phyloP scores from a whole-genome alignment of 2,329 filamentous ascomycete species.

The Venturia asperata region DNA sequence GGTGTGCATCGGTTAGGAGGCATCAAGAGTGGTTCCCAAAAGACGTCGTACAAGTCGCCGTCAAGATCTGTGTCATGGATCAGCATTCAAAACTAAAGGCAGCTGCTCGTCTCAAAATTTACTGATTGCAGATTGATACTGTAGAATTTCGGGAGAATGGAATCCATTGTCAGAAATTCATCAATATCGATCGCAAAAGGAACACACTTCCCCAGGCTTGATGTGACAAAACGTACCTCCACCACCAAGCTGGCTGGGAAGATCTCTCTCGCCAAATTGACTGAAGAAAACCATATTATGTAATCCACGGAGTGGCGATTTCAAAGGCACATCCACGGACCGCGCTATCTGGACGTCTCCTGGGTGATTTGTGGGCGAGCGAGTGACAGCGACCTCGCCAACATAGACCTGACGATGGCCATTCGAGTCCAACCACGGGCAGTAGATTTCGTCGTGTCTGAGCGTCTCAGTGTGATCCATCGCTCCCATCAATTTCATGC shows the following conservation, averaged over 20 bases:
- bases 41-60: conserved; percentile 73
- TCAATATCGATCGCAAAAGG: no score
- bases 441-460: conserved; percentile 47
- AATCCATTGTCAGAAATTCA: no score
- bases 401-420: conserved; percentile 28
- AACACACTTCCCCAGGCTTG: no score
- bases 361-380: conserved; percentile 74
- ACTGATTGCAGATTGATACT: no score
- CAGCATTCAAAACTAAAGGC: no score
- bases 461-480: conserved; percentile 74
- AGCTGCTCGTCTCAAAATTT: no score
- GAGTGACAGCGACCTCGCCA: conserved; percentile 56
- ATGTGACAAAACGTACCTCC: no score
- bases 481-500: conserved; percentile 71
- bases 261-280: conserved; percentile 59
- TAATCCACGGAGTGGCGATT: conserved; percentile 55
- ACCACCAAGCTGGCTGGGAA: conserved; percentile 71
- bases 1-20: conserved; percentile 39
- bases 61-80: no score
- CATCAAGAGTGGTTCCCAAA: conserved; percentile 57
- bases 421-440: conserved; percentile 19
- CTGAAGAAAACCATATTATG: conserved; percentile 76
- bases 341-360: conserved; percentile 66
- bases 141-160: no score
- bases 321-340: conserved; percentile 51